phyloP scores from a whole-genome alignment of 495 filamentous ascomycete species.

The Lepraria neglecta region DNA sequence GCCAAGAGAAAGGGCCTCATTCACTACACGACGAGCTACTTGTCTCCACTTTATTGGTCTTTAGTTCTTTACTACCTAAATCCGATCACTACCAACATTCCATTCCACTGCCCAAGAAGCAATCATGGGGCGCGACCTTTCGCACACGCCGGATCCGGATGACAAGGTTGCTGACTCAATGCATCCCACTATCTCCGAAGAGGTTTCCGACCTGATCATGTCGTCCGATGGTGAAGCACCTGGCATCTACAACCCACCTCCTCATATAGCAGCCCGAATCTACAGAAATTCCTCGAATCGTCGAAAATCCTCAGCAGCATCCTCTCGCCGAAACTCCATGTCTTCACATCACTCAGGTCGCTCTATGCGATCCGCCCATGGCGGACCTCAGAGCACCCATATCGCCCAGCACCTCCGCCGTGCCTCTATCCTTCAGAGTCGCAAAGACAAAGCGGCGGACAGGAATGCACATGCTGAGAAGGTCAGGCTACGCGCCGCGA shows the following conservation, averaged over 20 bases:
- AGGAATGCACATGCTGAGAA: constrained; percentile 93
- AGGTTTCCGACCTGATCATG: constrained; percentile 29
- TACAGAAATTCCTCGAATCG: constrained; percentile 57
- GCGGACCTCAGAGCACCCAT: constrained; percentile 67
- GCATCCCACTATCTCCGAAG: constrained; percentile 26
- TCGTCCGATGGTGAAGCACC: constrained; percentile 38
- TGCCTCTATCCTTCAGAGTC: constrained; percentile 83
- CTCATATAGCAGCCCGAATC: constrained; percentile 82
- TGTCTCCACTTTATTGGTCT: neutral
- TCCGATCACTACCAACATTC: neutral
- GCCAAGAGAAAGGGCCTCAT: neutral
- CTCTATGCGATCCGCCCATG: constrained; percentile 56
- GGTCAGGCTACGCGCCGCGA: constrained; percentile 83
- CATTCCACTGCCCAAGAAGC: constrained; percentile 1
- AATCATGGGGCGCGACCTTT: constrained; percentile 14
- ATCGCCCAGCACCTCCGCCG: constrained; percentile 86
- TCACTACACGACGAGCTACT: neutral
- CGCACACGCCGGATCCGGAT: constrained; percentile 23
- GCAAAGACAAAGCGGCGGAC: constrained; percentile 88
- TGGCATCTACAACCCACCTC: constrained; percentile 58
- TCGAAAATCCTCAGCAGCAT: constrained; percentile 77
- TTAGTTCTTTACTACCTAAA: neutral
- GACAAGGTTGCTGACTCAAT: constrained; percentile 20
- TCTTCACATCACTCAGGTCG: constrained; percentile 77
- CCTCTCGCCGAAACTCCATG: constrained; percentile 81